Percentiles rank a stretch among this genome's conserved stretches.
phyloP scores from a whole-genome alignment of 139 green algal species.

The Raphidocelis subcapitata region DNA sequence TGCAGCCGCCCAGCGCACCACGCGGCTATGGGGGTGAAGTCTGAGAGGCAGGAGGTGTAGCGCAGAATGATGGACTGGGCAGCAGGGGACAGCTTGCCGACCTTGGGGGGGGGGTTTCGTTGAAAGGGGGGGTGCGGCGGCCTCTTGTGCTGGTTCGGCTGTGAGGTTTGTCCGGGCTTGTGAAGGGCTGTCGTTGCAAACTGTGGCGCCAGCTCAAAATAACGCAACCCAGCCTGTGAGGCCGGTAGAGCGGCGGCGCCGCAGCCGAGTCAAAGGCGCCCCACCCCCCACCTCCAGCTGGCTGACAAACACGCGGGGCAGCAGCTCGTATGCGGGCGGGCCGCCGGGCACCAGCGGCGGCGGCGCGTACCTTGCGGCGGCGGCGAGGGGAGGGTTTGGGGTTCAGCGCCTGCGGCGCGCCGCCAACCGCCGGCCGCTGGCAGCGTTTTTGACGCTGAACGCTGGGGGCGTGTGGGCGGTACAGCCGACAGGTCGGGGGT shows the following conservation, averaged over 20 bases:
- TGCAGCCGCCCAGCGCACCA: no score
- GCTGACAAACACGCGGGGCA: slow-evolving; percentile 29
- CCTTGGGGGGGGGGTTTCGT: slow-evolving; percentile 6
- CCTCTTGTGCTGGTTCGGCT: not conserved
- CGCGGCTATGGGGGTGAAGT: not conserved
- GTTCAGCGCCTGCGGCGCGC: no score
- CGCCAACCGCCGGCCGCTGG: not conserved
- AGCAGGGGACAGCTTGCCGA: slow-evolving; percentile 33
- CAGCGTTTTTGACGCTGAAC: not conserved
- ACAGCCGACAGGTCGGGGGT: slow-evolving; percentile 29
- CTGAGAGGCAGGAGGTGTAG: slow-evolving; percentile 1
- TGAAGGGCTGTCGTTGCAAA: no score
- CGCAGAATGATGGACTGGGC: slow-evolving; percentile 29
- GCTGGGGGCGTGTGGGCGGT: slow-evolving; percentile 4
- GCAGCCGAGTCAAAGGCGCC: not conserved
- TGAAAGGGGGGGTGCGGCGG: not conserved
- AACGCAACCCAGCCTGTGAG: no score
- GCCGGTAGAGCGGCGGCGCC: not conserved
- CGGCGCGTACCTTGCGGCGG: slow-evolving; percentile 12
- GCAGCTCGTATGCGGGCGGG: slow-evolving; percentile 4
- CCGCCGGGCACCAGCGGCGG: not conserved
- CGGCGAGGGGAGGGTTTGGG: not conserved
- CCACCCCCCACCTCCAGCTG: slow-evolving; percentile 19
- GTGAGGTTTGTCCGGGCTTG: no score
- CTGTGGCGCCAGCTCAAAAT: no score